Evolutionary conservation across 257 asterid genomes (phyloP).

Genomic region (Schizonepeta tenuifolia): DNA sequence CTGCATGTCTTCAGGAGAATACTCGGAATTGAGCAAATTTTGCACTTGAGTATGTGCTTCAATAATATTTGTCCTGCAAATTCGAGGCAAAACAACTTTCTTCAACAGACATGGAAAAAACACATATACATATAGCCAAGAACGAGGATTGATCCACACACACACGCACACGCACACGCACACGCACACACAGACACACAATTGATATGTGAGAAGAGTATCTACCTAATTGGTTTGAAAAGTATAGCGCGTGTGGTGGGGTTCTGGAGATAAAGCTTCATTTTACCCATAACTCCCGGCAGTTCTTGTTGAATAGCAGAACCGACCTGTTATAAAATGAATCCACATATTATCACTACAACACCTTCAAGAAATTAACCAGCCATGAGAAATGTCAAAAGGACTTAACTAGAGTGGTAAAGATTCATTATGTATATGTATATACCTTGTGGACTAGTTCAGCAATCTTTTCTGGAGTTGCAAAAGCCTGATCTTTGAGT

Average conservation of each 20-base stretch:
- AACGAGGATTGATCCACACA: not conserved
- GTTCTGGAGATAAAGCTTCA: conserved; percentile 97
- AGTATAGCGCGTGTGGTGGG: conserved; percentile 93
- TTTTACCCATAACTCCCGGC: conserved; percentile 76
- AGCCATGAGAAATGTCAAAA: not conserved
- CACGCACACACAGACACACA: not conserved
- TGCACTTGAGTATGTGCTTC: conserved; percentile 91
- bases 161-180: not conserved
- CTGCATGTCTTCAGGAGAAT: conserved; percentile 69
- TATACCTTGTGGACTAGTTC: conserved; percentile 91
- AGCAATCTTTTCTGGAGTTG: conserved; percentile 87
- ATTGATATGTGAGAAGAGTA: conserved; percentile 6
- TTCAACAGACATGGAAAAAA: too few relatives aligned
- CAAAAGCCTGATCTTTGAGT: conserved; percentile 92
- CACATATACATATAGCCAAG: not conserved
- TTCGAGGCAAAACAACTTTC: conserved; percentile 22
- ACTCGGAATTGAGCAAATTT: conserved; percentile 77
- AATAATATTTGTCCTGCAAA: conserved; percentile 83
- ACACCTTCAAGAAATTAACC: not conserved
- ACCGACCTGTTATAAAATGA: conserved; percentile 55
- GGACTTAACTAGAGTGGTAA: not conserved
- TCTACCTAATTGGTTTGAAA: conserved; percentile 95
- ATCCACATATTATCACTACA: not conserved
- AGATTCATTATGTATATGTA: not conserved
- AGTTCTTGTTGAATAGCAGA: conserved; percentile 81